These are phyloP conservation scores for Talaromyces rugulosus DNA, from an alignment of 2,329 filamentous ascomycete species.

Conservation along the genomic window DNA sequence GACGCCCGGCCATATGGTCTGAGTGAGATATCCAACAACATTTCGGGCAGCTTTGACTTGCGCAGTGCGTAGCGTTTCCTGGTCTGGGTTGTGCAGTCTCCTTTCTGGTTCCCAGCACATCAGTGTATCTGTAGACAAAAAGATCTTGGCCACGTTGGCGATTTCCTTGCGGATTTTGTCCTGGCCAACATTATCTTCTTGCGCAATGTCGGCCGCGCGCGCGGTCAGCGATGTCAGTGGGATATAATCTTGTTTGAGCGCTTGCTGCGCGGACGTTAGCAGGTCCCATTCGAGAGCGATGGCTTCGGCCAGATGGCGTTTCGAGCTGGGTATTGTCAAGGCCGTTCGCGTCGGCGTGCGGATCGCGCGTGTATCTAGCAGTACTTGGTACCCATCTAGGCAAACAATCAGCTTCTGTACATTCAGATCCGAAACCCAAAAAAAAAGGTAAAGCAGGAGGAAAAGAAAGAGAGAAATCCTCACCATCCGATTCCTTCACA, in stretches of 20 bases:
- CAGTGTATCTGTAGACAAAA: constrained; percentile 86
- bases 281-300: constrained; percentile 93
- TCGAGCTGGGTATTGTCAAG: constrained; percentile 67
- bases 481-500: constrained; percentile 65
- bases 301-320: constrained; percentile 76
- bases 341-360: constrained; percentile 70
- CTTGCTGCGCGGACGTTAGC: constrained; percentile 75
- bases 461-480: constrained; percentile 5
- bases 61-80: constrained; percentile 62
- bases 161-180: constrained; percentile 59
- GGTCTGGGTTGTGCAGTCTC: constrained; percentile 48
- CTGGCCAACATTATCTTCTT: constrained; percentile 57
- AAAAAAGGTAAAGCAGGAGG: not conserved
- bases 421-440: not conserved
- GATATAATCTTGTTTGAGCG: constrained; percentile 79
- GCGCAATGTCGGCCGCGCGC: constrained; percentile 74
- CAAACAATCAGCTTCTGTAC: not conserved
- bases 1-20: constrained; percentile 77
- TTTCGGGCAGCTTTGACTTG: constrained; percentile 67
- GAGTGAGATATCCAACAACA: constrained; percentile 67
- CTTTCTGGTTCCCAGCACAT: constrained; percentile 77
- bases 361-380: constrained; percentile 74
- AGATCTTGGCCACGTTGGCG: constrained; percentile 67
- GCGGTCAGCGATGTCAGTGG: constrained; percentile 82
- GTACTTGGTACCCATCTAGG: constrained; percentile 56